Evolutionary conservation across 1,284 basidiomycete genomes (phyloP).

Genomic region (Pseudozyma thailandica): DNA sequence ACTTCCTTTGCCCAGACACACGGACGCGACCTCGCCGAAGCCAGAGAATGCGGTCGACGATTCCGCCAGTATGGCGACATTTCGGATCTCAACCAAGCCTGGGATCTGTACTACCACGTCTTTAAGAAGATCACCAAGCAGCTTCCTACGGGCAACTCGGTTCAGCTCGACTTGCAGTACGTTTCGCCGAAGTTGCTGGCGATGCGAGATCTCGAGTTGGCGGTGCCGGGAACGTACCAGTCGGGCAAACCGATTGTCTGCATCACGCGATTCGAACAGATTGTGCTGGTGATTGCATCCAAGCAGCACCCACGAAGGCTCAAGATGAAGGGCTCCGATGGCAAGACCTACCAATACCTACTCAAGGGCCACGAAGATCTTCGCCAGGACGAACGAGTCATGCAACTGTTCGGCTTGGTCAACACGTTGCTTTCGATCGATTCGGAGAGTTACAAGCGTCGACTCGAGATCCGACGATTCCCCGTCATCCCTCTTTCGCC

Average conservation of each 20-base stretch:
- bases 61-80: slow-evolving; percentile 86
- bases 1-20: slow-evolving; percentile 95
- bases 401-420: slow-evolving; percentile 98
- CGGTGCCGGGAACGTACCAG: slow-evolving; percentile 96
- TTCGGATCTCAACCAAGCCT: slow-evolving; percentile 94
- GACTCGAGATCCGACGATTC: slow-evolving; percentile 92
- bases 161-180: slow-evolving; percentile 88
- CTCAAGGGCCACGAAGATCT: slow-evolving; percentile 99
- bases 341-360: slow-evolving; percentile 89
- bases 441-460: slow-evolving; percentile 93
- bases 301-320: slow-evolving; percentile 95
- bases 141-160: slow-evolving; percentile 84
- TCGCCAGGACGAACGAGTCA: slow-evolving; percentile 97
- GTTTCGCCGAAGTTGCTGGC: slow-evolving; percentile 93
- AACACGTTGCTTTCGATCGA: slow-evolving; percentile 94
- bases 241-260: slow-evolving; percentile 86
- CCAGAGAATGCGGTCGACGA: slow-evolving; percentile 88
- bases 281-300: slow-evolving; percentile 84
- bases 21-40: slow-evolving; percentile 90
- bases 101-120: slow-evolving; percentile 97
- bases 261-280: slow-evolving; percentile 76
- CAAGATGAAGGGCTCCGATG: slow-evolving; percentile 89
- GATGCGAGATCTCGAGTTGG: slow-evolving; percentile 88
- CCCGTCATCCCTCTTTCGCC: slow-evolving; percentile 95
- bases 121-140: slow-evolving; percentile 98